A percentile compares a stretch with the other conserved stretches of the same genome.
These are phyloP conservation scores for Pyrus pyrifolia DNA, from an alignment of 306 rosid species.

Conservation along the genomic window DNA sequence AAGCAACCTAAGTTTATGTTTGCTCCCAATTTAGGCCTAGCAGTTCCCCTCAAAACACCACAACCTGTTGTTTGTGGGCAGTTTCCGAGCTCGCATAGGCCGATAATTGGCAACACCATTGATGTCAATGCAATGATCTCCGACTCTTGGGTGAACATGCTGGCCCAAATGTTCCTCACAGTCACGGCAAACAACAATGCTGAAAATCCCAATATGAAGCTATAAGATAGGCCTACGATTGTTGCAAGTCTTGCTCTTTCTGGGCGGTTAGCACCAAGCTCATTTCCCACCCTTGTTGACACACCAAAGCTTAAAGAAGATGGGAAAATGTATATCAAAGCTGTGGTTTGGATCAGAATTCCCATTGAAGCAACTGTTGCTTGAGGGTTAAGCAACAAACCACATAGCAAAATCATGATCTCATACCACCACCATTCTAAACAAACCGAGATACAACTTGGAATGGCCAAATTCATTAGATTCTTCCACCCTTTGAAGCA, in stretches of 20 bases:
- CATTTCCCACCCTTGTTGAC: slow-evolving; percentile 87
- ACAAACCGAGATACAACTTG: slow-evolving; percentile 89
- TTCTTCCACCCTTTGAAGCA: slow-evolving; percentile 46
- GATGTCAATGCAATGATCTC: slow-evolving; percentile 65
- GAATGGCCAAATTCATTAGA: slow-evolving; percentile 56
- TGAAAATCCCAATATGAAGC: slow-evolving; percentile 50
- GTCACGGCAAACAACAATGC: slow-evolving; percentile 56
- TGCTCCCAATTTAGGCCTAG: slow-evolving; percentile 79
- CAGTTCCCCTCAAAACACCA: slow-evolving; percentile 85
- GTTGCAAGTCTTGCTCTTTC: slow-evolving; percentile 52
- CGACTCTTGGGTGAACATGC: slow-evolving; percentile 61
- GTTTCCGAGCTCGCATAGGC: slow-evolving; percentile 83
- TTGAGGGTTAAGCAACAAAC: slow-evolving; percentile 66
- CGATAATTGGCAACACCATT: slow-evolving; percentile 66
- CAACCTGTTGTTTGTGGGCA: slow-evolving; percentile 90
- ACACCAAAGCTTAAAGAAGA: slow-evolving; percentile 82
- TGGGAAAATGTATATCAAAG: slow-evolving; percentile 84
- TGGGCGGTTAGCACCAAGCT: slow-evolving; percentile 67
- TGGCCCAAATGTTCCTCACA: slow-evolving; percentile 68
- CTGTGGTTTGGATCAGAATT: slow-evolving; percentile 76
- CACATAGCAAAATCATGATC: slow-evolving; percentile 83
- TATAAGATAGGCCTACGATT: slow-evolving; percentile 48
- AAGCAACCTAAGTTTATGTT: slow-evolving; percentile 77
- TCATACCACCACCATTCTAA: slow-evolving; percentile 99
- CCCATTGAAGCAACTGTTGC: slow-evolving; percentile 96